Base-by-base conservation (phyloP, 352 stramenopile species). In the Pythium phragmitis region DNA sequence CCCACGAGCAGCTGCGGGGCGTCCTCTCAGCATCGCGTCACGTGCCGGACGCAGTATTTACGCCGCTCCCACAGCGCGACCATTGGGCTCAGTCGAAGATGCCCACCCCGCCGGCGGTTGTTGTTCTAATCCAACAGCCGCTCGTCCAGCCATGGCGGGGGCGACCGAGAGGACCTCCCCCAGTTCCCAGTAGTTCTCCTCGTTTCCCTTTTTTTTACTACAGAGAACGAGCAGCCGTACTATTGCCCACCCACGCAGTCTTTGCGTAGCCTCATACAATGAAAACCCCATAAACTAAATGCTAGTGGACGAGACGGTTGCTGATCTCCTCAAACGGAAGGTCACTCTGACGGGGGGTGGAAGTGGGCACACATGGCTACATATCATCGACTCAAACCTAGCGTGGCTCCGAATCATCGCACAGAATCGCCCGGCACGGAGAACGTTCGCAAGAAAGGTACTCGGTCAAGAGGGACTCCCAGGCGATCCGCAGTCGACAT, bases 41-140 rank as follows among this genome's bases (percentile, higher is more conserved):
- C 57, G 36, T 57, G 57, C 43, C 57, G 47, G 7, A 48, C 57
- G 36, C 57, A 39, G 34, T 64, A 64, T 64, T 50, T 51, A 64
- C 57, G 49, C 19, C 57, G 49, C 36, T 21, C 52, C 39, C 28
- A 2, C 19, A 39, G 19, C 52, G 34, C n/a, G 8, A 36, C 34
- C 53, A 37, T 45, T 28, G 53, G 53, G 30, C 51, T 68, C 53
- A 59, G 28, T 46, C 61, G 53, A 48, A 52, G 61, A 47, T 68
- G 61, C 51, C 52, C 61, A 7, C 61, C 61, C 8, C 61, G 61
- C n/a, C 61, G 61, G 1, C 61, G 61, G 0, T 39, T 68, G 36
- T 36, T 68, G 34, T 69, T 69, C 45, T 60, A 47, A 65, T 17
- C 2, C 7, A 50, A 30, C 48, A 26, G 21, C 16, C 41, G n/a